These are phyloP conservation scores for Periconia sp. DNA, from an alignment of 2,329 filamentous ascomycete genomes.

Conservation along the genomic window DNA sequence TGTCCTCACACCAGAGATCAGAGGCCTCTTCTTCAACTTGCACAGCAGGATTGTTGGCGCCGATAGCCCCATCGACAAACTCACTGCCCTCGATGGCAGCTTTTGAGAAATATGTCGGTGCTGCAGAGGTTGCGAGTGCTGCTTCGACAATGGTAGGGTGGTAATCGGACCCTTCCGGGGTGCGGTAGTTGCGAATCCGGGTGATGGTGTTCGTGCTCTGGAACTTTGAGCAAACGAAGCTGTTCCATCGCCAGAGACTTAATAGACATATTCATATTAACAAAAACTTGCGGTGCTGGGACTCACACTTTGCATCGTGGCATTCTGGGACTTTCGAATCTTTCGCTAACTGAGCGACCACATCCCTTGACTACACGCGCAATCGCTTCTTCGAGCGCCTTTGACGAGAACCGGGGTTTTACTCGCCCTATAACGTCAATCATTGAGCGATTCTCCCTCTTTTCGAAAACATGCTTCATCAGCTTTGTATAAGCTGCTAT, in stretches of 20 bases:
- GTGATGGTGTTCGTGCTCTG: conserved; percentile 50
- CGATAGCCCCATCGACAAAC: conserved; percentile 51
- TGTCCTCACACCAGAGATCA: conserved; percentile 17
- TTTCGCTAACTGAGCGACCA: conserved; percentile 8
- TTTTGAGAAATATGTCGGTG: conserved; percentile 37
- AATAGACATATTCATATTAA: conserved; percentile 24
- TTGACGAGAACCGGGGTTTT: conserved; percentile 17
- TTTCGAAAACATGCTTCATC: conserved; percentile 16
- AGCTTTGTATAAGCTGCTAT: conserved; percentile 21
- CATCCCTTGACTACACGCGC: conserved; percentile 8
- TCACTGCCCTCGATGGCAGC: conserved; percentile 43
- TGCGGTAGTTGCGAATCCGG: conserved; percentile 39
- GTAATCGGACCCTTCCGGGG: conserved; percentile 12
- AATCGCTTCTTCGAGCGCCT: conserved; percentile 17
- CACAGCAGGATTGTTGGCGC: conserved; percentile 54
- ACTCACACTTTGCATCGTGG: conserved; percentile 27
- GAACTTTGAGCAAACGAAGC: conserved; percentile 50
- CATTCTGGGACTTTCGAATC: conserved; percentile 10
- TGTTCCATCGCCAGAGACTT: conserved; percentile 1
- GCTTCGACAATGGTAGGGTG: conserved; percentile 31
- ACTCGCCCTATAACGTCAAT: conserved; percentile 8
- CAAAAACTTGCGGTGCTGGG: conserved; percentile 28
- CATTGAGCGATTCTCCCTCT: conserved; percentile 11
- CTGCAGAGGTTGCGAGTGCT: conserved; percentile 37
- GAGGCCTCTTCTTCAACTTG: conserved; percentile 45